A percentile compares a stretch with the other conserved stretches of the same genome.
These are phyloP conservation scores for Ogataea allantospora DNA, from an alignment of 805 yeast genomes.

Conservation along the genomic window DNA sequence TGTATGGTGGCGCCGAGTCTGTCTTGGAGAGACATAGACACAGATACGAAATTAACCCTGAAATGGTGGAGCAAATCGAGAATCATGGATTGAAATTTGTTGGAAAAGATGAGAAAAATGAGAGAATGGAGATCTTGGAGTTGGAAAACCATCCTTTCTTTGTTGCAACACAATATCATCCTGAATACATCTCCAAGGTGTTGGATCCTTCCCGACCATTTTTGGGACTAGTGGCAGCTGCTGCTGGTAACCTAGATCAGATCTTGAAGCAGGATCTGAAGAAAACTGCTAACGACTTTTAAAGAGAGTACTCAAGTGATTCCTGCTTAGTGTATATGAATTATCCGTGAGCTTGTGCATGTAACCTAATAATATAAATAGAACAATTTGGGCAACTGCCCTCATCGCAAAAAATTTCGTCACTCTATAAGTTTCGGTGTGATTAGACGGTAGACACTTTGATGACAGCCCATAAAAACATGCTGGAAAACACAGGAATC, in stretches of 20 bases:
- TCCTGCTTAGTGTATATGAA: slow-evolving; percentile 8
- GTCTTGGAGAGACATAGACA: slow-evolving; percentile 97
- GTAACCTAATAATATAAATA: slow-evolving; percentile 8
- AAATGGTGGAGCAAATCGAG: slow-evolving; percentile 68
- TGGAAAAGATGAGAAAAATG: slow-evolving; percentile 87
- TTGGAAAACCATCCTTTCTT: slow-evolving; percentile 82
- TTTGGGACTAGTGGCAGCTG: slow-evolving; percentile 93
- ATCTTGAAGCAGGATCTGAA: slow-evolving; percentile 46
- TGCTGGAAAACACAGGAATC: slow-evolving; percentile 83
- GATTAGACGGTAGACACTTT: slow-evolving; percentile 13
- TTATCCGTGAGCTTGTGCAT: slow-evolving; percentile 6
- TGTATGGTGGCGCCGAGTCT: slow-evolving; percentile 68
- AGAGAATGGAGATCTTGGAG: slow-evolving; percentile 94
- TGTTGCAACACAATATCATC: slow-evolving; percentile 97
- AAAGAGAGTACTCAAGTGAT: slow-evolving; percentile 3
- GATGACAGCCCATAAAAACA: slow-evolving; percentile 43
- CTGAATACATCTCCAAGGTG: slow-evolving; percentile 95
- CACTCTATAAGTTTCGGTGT: neutral
- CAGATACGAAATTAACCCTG: slow-evolving; percentile 95
- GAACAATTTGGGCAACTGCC: slow-evolving; percentile 10
- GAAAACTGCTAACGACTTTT: slow-evolving; percentile 33
- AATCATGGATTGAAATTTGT: slow-evolving; percentile 79
- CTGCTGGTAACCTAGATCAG: slow-evolving; percentile 76
- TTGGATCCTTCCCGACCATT: slow-evolving; percentile 96
- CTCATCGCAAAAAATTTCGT: slow-evolving; percentile 7